Percentiles rank a stretch among this genome's conserved stretches.
phyloP scores from a whole-genome alignment of 192 early-diverging fungal genomes.

The Pilaira anomala region DNA sequence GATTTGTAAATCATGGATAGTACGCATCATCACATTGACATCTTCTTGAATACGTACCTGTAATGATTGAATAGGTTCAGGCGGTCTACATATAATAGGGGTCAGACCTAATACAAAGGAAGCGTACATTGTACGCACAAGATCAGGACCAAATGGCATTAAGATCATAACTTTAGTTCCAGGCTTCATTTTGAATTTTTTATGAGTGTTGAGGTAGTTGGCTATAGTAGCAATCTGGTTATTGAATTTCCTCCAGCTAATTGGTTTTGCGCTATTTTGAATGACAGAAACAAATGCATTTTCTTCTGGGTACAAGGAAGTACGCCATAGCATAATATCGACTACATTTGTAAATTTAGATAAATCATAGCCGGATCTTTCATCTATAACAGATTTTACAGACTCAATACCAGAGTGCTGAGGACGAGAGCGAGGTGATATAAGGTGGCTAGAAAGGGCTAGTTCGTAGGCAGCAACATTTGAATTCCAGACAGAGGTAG shows the following conservation, averaged over 20 bases:
- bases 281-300: conserved; percentile 61
- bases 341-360: conserved; percentile 61
- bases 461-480: conserved; percentile 31
- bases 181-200: conserved; percentile 48
- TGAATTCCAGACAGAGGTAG: conserved; percentile 51
- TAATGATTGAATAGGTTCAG: conserved; percentile 56
- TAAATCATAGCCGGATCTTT: conserved; percentile 65
- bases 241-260: conserved; percentile 71
- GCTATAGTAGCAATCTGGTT: conserved; percentile 62
- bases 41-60: conserved; percentile 60
- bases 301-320: conserved; percentile 58
- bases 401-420: conserved; percentile 71
- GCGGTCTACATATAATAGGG: conserved; percentile 66
- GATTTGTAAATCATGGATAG: conserved; percentile 60
- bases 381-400: conserved; percentile 62
- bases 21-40: conserved; percentile 55
- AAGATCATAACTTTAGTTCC: conserved; percentile 64
- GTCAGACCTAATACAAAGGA: conserved; percentile 76
- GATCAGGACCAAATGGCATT: conserved; percentile 64
- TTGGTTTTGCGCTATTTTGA: conserved; percentile 42
- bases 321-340: conserved; percentile 72
- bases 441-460: conserved; percentile 9
- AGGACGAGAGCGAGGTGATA: conserved; percentile 37
- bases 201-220: conserved; percentile 50
- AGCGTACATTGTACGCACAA: conserved; percentile 67